These are phyloP conservation scores for Dalbergia cultrata DNA, from an alignment of 306 rosid species.

Conservation along the genomic window DNA sequence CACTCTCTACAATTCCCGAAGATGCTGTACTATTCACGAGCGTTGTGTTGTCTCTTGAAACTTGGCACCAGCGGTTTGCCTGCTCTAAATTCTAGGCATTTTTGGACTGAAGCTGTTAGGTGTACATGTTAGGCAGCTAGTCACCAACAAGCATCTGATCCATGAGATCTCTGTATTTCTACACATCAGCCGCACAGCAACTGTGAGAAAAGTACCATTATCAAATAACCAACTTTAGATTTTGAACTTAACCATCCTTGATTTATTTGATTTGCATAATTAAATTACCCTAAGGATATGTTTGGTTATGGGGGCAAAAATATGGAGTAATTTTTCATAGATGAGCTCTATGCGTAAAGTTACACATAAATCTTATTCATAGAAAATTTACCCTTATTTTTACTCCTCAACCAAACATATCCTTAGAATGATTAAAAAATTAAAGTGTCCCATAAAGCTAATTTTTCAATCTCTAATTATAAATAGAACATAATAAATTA, in stretches of 20 bases:
- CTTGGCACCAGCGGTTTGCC: constrained; percentile 53
- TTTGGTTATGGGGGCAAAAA: no score
- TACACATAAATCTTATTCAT: no score
- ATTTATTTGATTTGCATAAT: not conserved
- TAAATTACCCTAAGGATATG: no score
- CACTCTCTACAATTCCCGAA: constrained; percentile 68
- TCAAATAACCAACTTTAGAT: not conserved
- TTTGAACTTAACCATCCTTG: not conserved
- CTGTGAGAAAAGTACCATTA: not conserved
- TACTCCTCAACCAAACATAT: no score
- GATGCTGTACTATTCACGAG: constrained; percentile 55
- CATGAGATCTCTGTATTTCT: not conserved
- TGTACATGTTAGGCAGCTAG: constrained; percentile 24
- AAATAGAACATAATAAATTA: no score
- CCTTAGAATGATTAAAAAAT: no score
- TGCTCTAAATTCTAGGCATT: constrained; percentile 58
- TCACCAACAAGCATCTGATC: not conserved
- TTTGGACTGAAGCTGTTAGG: constrained; percentile 45
- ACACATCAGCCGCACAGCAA: not conserved
- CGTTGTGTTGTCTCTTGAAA: constrained; percentile 58
- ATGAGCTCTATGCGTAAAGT: no score
- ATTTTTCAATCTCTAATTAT: no score
- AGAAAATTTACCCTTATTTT: no score
- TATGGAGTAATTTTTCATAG: no score
- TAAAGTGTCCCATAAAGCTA: no score